Evolutionary conservation across 352 stramenopile species (phyloP), one percentile per base, ranked within the genome.

Genomic region (Plasmopara halstedii): DNA sequence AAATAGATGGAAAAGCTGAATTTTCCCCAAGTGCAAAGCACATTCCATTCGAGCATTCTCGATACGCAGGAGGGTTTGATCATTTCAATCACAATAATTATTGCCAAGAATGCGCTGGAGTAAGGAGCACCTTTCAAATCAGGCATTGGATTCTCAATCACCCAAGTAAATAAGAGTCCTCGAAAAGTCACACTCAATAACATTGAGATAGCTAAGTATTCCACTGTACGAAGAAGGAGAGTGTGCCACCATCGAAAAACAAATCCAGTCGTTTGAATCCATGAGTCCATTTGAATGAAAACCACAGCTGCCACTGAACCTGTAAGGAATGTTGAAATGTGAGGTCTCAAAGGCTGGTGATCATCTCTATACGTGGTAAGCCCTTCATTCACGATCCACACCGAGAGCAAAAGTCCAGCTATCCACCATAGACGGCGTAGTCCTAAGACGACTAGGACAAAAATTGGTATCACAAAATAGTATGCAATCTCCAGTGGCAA

Each of bases 381-480:
- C 1, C 58, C 55, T 31, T 52, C 33, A 33, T 65, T 18, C 0
- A 63, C 22, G 14, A 73, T 57, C 51, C 56, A 58, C 6, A 53
- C 36, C 14, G 37, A 36, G 19, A 63, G 32, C 6, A 55, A 33
- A 13, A 40, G 25, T 4, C 49, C 58, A 17, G 53, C 53, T 18
- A 72, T 10, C 52, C 42, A 60, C 62, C 58, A 76, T 39, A 31
- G 42, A 9, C 47, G 47, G 25, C 55, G 41, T 25, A 69, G 20
- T 8, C 23, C 36, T 21, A 69, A n/a, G 7, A 50, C 27, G 31
- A 54, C 34, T 42, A 73, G n/a, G 0, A 68, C 66, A 17, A 76
- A 58, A 10, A 46, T 42, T 11, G 66, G 66, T 36, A 76, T 67
- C 10, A 73, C 18, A 23, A 67, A 73, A 42, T 76, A 76, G 41